Evolutionary conservation across 352 stramenopile genomes (phyloP).

Genomic region (Globisporangium alternatum): DNA sequence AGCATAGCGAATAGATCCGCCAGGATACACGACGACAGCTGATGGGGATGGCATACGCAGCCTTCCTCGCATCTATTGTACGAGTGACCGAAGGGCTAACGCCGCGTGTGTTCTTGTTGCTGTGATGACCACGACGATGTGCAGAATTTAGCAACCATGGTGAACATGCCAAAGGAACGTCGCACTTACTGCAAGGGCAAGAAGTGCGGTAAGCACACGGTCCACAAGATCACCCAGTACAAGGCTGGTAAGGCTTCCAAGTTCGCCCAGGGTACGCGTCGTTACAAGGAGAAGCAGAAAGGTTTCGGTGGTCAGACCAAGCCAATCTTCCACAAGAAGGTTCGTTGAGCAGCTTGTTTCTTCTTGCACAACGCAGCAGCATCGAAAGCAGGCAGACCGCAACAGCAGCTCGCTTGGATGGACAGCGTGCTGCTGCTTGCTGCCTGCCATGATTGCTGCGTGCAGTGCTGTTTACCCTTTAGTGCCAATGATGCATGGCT

Average conservation of each 20-base stretch:
- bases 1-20: conserved; percentile 1
- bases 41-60: not conserved
- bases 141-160: conserved; percentile 93
- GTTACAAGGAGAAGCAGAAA: conserved; percentile 99
- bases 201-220: conserved; percentile 98
- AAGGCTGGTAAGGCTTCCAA: conserved; percentile 99
- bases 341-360: conserved; percentile 12
- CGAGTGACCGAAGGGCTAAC: not conserved
- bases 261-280: conserved; percentile 96
- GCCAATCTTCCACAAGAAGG: conserved; percentile 99
- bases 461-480: not conserved
- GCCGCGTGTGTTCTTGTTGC: conserved; percentile 6
- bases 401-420: not conserved
- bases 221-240: conserved; percentile 99
- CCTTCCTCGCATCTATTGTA: not conserved
- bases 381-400: not conserved
- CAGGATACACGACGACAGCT: not conserved
- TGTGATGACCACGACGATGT: not conserved
- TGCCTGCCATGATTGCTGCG: not conserved
- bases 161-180: conserved; percentile 99
- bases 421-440: not conserved
- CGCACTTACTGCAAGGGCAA: conserved; percentile 99
- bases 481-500: not conserved
- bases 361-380: not conserved
- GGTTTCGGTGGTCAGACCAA: conserved; percentile 99